phyloP scores from a whole-genome alignment of 306 rosid species.

The Quercus aquifolioides region DNA sequence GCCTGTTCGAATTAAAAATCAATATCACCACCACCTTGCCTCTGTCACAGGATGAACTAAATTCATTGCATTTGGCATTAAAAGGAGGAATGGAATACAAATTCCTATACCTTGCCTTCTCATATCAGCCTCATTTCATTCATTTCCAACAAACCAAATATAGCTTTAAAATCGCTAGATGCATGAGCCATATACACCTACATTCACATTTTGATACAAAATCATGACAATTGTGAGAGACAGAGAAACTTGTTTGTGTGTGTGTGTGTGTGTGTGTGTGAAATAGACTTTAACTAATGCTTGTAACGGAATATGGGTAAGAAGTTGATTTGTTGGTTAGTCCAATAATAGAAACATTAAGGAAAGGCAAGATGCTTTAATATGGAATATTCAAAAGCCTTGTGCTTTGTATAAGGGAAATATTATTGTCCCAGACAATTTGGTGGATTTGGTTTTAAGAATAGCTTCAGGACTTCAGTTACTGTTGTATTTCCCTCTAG shows the following conservation, averaged over 20 bases:
- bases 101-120: background rate
- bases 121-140: background rate
- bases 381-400: background rate
- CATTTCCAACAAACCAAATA: background rate
- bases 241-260: background rate
- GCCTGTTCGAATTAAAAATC: background rate
- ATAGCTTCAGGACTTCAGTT: background rate
- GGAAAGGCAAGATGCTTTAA: background rate
- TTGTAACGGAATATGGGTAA: background rate
- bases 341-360: background rate
- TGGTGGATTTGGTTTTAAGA: background rate
- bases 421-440: background rate
- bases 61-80: background rate
- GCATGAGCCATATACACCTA: background rate
- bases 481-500: background rate
- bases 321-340: background rate
- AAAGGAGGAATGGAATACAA: background rate
- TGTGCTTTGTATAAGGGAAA: background rate
- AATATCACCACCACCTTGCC: background rate
- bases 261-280: too few relatives aligned
- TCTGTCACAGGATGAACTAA: background rate
- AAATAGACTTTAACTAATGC: background rate
- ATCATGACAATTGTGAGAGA: background rate
- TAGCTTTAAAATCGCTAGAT: slow-evolving; percentile 5
- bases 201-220: background rate